Conservation (phyloP, 306 rosid genomes). For the Ormosia semicastrata region DNA sequence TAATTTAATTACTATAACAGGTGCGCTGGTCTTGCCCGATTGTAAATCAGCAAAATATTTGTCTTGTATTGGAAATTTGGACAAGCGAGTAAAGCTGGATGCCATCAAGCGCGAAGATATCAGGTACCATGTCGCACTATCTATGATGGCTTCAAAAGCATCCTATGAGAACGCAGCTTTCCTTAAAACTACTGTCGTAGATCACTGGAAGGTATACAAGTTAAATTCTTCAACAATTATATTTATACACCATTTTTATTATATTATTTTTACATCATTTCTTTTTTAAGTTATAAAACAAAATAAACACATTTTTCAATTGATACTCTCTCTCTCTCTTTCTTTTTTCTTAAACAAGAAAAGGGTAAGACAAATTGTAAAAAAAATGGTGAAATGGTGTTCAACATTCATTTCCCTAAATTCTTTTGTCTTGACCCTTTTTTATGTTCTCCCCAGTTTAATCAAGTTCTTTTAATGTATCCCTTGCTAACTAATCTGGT, state of each 20-base stretch:
- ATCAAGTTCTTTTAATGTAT: not conserved
- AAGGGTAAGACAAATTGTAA: too few relatives aligned
- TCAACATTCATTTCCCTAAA: too few relatives aligned
- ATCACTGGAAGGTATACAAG: slow-evolving; percentile 43
- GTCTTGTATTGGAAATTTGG: slow-evolving; percentile 41
- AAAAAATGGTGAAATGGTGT: too few relatives aligned
- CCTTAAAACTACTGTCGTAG: slow-evolving; percentile 22
- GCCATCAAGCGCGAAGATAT: slow-evolving; percentile 33
- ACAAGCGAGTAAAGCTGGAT: slow-evolving; percentile 39
- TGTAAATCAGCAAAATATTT: slow-evolving; percentile 27
- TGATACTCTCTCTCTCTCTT: too few relatives aligned
- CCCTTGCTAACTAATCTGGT: not conserved
- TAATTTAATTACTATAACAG: slow-evolving; percentile 22
- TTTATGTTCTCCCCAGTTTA: not conserved
- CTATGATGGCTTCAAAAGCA: slow-evolving; percentile 57
- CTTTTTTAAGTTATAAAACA: too few relatives aligned
- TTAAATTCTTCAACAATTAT: not conserved
- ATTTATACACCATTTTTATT: too few relatives aligned
- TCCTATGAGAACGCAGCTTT: slow-evolving; percentile 47
- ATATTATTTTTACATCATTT: too few relatives aligned
- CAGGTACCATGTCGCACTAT: slow-evolving; percentile 38
- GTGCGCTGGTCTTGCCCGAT: slow-evolving; percentile 36
- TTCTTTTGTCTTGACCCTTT: not conserved
- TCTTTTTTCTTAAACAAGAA: too few relatives aligned
- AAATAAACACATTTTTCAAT: too few relatives aligned